phyloP scores from a whole-genome alignment of 2,329 filamentous ascomycete genomes.

The Beauveria sp. region DNA sequence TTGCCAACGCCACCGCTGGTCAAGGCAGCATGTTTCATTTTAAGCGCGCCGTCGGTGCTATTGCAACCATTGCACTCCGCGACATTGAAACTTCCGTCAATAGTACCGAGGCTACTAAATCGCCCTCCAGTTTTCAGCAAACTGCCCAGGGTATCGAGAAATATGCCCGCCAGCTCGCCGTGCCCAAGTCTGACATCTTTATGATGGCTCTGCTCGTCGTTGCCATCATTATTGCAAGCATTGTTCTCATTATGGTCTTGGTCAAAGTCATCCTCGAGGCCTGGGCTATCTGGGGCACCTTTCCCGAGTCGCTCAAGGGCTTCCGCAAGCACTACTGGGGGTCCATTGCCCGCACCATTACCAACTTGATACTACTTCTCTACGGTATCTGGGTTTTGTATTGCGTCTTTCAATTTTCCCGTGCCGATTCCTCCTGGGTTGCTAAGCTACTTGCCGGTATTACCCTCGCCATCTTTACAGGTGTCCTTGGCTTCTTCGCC shows the following conservation, averaged over 20 bases:
- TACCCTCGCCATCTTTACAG: slow-evolving; percentile 75
- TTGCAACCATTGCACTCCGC: slow-evolving; percentile 46
- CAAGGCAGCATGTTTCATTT: slow-evolving; percentile 32
- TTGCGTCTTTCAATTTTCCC: slow-evolving; percentile 91
- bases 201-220: slow-evolving; percentile 91
- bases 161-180: slow-evolving; percentile 74
- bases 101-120: slow-evolving; percentile 20
- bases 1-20: slow-evolving; percentile 69
- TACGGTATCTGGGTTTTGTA: slow-evolving; percentile 96
- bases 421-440: slow-evolving; percentile 81
- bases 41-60: slow-evolving; percentile 46
- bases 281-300: slow-evolving; percentile 83
- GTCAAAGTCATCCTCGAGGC: slow-evolving; percentile 86
- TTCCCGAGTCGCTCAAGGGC: slow-evolving; percentile 68
- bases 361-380: slow-evolving; percentile 79
- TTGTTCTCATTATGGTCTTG: slow-evolving; percentile 78
- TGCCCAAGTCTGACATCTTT: slow-evolving; percentile 86
- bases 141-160: slow-evolving; percentile 70
- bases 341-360: slow-evolving; percentile 80
- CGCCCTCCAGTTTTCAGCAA: slow-evolving; percentile 30
- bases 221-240: slow-evolving; percentile 74
- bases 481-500: slow-evolving; percentile 71
- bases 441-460: slow-evolving; percentile 77
- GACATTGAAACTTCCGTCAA: slow-evolving; percentile 40
- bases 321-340: slow-evolving; percentile 98